These are phyloP conservation scores for Scheffersomyces spartinae DNA, from an alignment of 805 yeast species.

Conservation along the genomic window DNA sequence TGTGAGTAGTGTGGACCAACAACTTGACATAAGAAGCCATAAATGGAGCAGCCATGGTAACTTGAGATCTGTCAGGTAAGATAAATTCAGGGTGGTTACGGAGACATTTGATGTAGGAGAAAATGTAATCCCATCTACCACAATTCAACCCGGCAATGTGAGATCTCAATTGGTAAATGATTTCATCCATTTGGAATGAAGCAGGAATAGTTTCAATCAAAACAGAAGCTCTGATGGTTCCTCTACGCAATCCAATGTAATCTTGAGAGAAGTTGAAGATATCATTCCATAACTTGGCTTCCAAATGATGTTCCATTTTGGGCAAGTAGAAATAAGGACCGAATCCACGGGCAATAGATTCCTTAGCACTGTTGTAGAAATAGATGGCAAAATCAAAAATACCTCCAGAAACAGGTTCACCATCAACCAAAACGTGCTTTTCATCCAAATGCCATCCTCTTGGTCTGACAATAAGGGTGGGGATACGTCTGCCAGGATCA, in stretches of 20 bases:
- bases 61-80: slow-evolving; percentile 70
- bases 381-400: slow-evolving; percentile 70
- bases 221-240: slow-evolving; percentile 73
- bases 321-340: slow-evolving; percentile 81
- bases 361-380: slow-evolving; percentile 64
- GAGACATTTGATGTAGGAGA: slow-evolving; percentile 65
- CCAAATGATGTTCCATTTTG: slow-evolving; percentile 78
- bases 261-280: slow-evolving; percentile 70
- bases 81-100: slow-evolving; percentile 57
- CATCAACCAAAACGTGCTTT: slow-evolving; percentile 58
- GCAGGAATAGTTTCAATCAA: slow-evolving; percentile 78
- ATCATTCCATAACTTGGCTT: slow-evolving; percentile 78
- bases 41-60: slow-evolving; percentile 72
- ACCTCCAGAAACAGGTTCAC: slow-evolving; percentile 69
- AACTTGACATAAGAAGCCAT: slow-evolving; percentile 70
- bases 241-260: slow-evolving; percentile 54
- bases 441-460: slow-evolving; percentile 84
- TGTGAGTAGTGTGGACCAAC: slow-evolving; percentile 63
- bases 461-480: slow-evolving; percentile 76
- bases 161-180: slow-evolving; percentile 61
- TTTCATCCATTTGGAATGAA: slow-evolving; percentile 81
- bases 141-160: slow-evolving; percentile 77
- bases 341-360: slow-evolving; percentile 48
- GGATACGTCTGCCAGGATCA: slow-evolving; percentile 45
- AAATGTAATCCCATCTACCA: slow-evolving; percentile 86